phyloP scores from a whole-genome alignment of 768 basidiomycete species.

The Cystoderma amianthinum region DNA sequence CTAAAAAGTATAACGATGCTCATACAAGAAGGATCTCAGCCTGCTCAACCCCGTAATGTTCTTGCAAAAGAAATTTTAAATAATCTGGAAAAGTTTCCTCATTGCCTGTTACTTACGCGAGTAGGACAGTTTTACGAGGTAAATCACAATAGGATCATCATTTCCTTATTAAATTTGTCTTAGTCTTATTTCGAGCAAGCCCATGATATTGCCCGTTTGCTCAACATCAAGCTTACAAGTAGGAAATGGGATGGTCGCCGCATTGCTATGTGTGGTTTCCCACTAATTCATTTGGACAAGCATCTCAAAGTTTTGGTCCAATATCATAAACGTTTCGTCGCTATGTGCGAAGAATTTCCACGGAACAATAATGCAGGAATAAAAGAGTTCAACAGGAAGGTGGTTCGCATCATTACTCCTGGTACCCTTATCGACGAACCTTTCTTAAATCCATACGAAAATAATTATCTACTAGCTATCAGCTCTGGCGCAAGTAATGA shows the following conservation, averaged over 20 bases:
- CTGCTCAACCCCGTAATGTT: constrained; percentile 24
- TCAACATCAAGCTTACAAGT: constrained; percentile 80
- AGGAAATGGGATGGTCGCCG: constrained; percentile 65
- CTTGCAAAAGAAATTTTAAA: constrained; percentile 66
- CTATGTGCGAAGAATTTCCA: constrained; percentile 90
- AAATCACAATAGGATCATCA: constrained; percentile 7
- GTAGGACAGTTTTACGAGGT: constrained; percentile 98
- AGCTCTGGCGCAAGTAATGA: constrained; percentile 6
- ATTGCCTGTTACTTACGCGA: constrained; percentile 84
- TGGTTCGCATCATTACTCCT: constrained; percentile 84
- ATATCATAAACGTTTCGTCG: constrained; percentile 78
- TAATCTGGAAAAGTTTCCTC: constrained; percentile 73
- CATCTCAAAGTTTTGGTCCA: constrained; percentile 84
- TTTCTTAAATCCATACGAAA: constrained; percentile 80
- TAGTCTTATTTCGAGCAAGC: constrained; percentile 97
- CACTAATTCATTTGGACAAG: constrained; percentile 76
- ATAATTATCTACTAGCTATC: constrained; percentile 84
- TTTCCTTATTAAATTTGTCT: constrained; percentile 1
- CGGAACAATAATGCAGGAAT: constrained; percentile 34
- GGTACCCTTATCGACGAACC: constrained; percentile 92
- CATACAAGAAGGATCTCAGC: too few relatives aligned
- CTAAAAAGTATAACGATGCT: too few relatives aligned
- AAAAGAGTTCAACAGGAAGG: constrained; percentile 71
- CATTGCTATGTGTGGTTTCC: constrained; percentile 89
- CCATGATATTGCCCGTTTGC: constrained; percentile 60